A percentile compares a stretch with the other conserved stretches of the same genome.
phyloP scores from a whole-genome alignment of 2,329 filamentous ascomycete genomes.

The Teratosphaeria zuluensis region DNA sequence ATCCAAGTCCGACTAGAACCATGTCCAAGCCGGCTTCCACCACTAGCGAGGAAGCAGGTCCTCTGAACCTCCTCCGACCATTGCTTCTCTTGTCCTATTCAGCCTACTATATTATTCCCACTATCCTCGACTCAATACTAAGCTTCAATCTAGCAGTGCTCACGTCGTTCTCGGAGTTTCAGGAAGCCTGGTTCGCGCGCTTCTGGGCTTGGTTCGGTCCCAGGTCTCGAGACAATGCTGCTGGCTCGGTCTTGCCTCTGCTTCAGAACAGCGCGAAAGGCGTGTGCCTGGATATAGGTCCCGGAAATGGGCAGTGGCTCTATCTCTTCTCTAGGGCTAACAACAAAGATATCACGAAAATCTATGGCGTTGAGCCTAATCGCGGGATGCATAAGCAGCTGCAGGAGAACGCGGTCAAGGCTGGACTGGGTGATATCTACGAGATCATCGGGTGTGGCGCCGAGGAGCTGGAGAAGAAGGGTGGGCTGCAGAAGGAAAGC shows the following conservation, averaged over 20 bases:
- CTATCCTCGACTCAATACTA: slow-evolving; percentile 35
- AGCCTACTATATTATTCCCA: slow-evolving; percentile 42
- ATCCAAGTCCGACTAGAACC: not conserved
- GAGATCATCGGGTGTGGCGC: slow-evolving; percentile 55
- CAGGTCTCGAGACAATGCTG: slow-evolving; percentile 34
- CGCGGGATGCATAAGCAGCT: slow-evolving; percentile 42
- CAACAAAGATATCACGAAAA: slow-evolving; percentile 26
- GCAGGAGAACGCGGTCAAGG: slow-evolving; percentile 36
- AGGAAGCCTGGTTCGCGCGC: slow-evolving; percentile 47
- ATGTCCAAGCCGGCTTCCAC: not conserved
- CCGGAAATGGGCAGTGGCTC: slow-evolving; percentile 53
- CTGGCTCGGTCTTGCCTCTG: slow-evolving; percentile 42
- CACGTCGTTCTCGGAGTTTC: slow-evolving; percentile 20
- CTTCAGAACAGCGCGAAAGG: slow-evolving; percentile 42
- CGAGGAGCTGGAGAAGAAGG: slow-evolving; percentile 41
- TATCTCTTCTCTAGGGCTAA: slow-evolving; percentile 36
- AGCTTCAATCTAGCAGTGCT: slow-evolving; percentile 17
- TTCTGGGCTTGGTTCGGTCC: slow-evolving; percentile 53
- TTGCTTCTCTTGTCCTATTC: slow-evolving; percentile 42
- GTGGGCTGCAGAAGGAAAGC: slow-evolving; percentile 41
- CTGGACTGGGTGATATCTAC: slow-evolving; percentile 49
- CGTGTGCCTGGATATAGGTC: slow-evolving; percentile 52
- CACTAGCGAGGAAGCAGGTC: slow-evolving; percentile 9
- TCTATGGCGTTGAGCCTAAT: slow-evolving; percentile 60
- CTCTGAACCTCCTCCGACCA: slow-evolving; percentile 24